Percentiles rank a stretch among this genome's conserved stretches.
phyloP scores from a whole-genome alignment of 176 grass and related monocot species.

The Olyra latifolia region DNA sequence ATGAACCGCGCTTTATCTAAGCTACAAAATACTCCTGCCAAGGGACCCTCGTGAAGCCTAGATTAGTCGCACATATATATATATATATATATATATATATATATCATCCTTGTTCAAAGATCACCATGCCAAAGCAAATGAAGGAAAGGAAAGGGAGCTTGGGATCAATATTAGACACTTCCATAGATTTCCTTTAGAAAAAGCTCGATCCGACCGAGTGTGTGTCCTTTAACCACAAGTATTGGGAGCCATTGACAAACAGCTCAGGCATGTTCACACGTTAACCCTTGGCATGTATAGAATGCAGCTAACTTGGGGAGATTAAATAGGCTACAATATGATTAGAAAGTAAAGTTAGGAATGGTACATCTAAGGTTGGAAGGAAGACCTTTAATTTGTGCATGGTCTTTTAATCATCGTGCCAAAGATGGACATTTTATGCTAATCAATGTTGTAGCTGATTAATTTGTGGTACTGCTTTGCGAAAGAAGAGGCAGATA shows the following conservation, averaged over 20 bases:
- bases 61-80: constrained; percentile 13
- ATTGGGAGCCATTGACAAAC: constrained; percentile 44
- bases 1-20: constrained; percentile 31
- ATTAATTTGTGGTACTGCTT: neutral
- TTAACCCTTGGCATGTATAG: constrained; percentile 1
- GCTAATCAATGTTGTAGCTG: neutral
- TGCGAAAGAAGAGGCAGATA: constrained; percentile 5
- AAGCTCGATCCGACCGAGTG: constrained; percentile 3
- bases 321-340: constrained; percentile 14
- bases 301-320: neutral
- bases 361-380: constrained; percentile 25
- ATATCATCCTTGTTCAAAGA: constrained; percentile 45
- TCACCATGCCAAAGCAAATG: constrained; percentile 4
- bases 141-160: constrained; percentile 13
- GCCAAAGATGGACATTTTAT: constrained; percentile 14
- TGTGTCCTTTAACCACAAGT: constrained; percentile 34
- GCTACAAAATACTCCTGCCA: neutral
- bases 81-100: no score
- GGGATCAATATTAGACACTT: constrained; percentile 39
- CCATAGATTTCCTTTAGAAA: constrained; percentile 41
- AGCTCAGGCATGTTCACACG: constrained; percentile 33
- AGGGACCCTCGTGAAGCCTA: constrained; percentile 4
- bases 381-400: constrained; percentile 23
- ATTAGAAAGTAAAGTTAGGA: constrained; percentile 34
- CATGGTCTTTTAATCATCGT: constrained; percentile 38